phyloP scores from a whole-genome alignment of 345 rosid genomes.

The Cardiospermum halicacabum region DNA sequence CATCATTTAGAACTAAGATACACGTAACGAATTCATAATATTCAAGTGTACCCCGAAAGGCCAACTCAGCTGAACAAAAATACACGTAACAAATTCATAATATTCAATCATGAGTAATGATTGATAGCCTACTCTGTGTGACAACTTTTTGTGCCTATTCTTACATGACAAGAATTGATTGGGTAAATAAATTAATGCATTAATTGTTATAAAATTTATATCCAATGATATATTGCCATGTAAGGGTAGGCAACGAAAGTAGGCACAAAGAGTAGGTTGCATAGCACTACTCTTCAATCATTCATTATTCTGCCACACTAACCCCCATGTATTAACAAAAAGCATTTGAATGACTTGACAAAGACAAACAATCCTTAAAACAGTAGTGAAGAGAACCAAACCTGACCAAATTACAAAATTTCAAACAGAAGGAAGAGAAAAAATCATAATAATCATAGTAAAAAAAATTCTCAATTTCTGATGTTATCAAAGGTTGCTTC shows the following conservation, averaged over 20 bases:
- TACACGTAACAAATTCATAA: not conserved
- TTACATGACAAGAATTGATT: too few species aligned
- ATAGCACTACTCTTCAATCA: too few species aligned
- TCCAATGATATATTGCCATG: too few species aligned
- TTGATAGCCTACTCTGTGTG: too few species aligned
- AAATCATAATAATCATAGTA: too few species aligned
- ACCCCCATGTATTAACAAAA: not conserved
- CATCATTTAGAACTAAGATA: not conserved
- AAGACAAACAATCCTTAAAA: not conserved
- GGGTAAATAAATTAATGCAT: too few species aligned
- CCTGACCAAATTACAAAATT: not conserved
- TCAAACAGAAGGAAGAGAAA: not conserved
- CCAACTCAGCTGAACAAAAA: not conserved
- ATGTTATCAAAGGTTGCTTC: not conserved
- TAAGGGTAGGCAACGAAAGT: too few species aligned
- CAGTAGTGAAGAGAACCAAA: not conserved
- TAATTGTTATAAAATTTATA: too few species aligned
- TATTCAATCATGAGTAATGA: too few species aligned
- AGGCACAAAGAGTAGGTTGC: too few species aligned
- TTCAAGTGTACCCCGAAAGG: not conserved
- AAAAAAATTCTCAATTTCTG: not conserved
- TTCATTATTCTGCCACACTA: not conserved
- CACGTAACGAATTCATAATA: too few species aligned
- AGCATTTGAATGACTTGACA: not conserved
- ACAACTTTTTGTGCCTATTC: too few species aligned